Evolutionary conservation across 2,329 filamentous ascomycete genomes (phyloP), one percentile per base, ranked within the genome.

Genomic region (Rutstroemia sp.): DNA sequence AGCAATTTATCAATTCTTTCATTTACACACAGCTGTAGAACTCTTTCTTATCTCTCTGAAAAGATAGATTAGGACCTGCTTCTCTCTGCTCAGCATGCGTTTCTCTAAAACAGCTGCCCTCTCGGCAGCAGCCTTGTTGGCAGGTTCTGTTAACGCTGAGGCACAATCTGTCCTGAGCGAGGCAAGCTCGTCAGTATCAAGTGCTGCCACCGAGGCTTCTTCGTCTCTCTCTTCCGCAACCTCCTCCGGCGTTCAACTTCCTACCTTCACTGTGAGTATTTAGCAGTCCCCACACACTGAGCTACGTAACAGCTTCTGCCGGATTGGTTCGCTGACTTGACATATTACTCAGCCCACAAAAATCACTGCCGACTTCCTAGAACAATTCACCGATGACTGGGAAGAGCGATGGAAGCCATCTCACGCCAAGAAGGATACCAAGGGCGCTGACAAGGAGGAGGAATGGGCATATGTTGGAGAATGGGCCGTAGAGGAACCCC

Each of bases 341-440:
- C 62, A 60, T 57, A 36, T 49, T 38, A 48, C 21, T 16, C 69
- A 99, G 92, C 92, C 94, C 58, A 89, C 91, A 64, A 81, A 78
- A 61, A 73, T 97, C 69, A 94, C 96, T 78, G 94, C 87, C 65
- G 89, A 91, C 59, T 99, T 99, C 83, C 78, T 97, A 63, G 94
- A 99, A 79, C 94, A 99, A 76, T 99, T 99, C 79, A 95, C 89
- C 75, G 88, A 95, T 66, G 92, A 89, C 76, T 97, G 92, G 92
- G 88, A 96, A 65, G 77, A 81, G 64, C 82, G 92, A 76, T 99
- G 94, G 94, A 91, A 92, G 76, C 83, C 88, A 57, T 97, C 92
- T 49, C 87, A 94, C 72, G 94, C 94, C 65, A 97, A 97, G 84
- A 99, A 99, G 84, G 87, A 92, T 64, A 79, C 74, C 62, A 75